A percentile compares a stretch with the other conserved stretches of the same genome.
These are phyloP conservation scores for Fistulifera solaris DNA, from an alignment of 108 stramenopile genomes.

Conservation along the genomic window DNA sequence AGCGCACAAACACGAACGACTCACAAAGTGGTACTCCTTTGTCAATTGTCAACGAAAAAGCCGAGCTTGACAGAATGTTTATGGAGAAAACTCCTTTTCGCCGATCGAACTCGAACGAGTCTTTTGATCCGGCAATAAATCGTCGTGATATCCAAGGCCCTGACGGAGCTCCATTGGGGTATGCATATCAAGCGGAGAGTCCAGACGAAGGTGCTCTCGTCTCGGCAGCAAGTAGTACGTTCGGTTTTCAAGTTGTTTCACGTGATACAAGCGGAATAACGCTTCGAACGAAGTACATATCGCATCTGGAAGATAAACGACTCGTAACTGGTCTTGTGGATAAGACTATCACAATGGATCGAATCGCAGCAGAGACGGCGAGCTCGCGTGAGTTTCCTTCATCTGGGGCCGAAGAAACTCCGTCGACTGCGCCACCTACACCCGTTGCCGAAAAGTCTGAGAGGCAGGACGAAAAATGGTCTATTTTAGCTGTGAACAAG, in stretches of 20 bases:
- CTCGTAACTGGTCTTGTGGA: constrained; percentile 41
- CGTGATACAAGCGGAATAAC: constrained; percentile 64
- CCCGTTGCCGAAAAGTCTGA: constrained; percentile 12
- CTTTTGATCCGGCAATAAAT: constrained; percentile 4
- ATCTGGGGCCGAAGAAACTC: neutral
- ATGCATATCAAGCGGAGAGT: constrained; percentile 83
- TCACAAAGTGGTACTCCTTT: constrained; percentile 2
- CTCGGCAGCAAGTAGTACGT: constrained; percentile 58
- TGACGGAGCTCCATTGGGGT: constrained; percentile 76
- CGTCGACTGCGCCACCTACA: neutral
- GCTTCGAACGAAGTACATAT: constrained; percentile 50
- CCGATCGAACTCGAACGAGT: constrained; percentile 2
- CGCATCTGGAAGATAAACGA: constrained; percentile 36
- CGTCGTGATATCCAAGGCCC: constrained; percentile 19
- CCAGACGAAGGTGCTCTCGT: constrained; percentile 90
- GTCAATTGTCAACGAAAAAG: neutral
- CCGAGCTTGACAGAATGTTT: neutral
- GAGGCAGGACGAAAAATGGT: constrained; percentile 48
- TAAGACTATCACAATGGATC: constrained; percentile 32
- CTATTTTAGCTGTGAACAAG: constrained; percentile 85
- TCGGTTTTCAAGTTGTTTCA: constrained; percentile 75
- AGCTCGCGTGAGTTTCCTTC: neutral
- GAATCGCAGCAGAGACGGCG: constrained; percentile 47
- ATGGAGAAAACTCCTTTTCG: constrained; percentile 6
- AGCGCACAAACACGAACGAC: constrained; percentile 2